Evolutionary conservation across 768 basidiomycete genomes (phyloP), one percentile per base, ranked within the genome.

Genomic region (Suillus spraguei): DNA sequence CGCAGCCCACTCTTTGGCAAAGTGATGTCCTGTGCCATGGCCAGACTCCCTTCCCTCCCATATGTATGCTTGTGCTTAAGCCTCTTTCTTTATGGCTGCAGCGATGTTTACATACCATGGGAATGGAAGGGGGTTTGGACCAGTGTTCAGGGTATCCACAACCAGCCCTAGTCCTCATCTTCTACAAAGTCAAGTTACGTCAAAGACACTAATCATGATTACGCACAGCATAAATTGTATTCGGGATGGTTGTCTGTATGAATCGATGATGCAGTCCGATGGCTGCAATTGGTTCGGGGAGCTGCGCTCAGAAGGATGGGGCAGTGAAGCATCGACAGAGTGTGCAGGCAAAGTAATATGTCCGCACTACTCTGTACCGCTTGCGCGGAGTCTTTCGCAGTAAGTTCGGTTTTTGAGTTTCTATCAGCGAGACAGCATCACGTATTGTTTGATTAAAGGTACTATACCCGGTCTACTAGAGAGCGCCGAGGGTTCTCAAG

Each of bases 81-180:
- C 71, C 74, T 74, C 71, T 75, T 73, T 67, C 67, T 71, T 70
- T 67, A 65, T 74, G 71, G 74, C 64, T 66, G 64, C 66, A 47
- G 55, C 60, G 54, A 63, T 63, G 66, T 68, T 70, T 75, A 76
- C 78, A 74, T 81, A 81, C 80, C 80, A 81, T 81, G 80, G 76
- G 80, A 80, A 80, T 81, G 80, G 80, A 81, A 81, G 80, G 76
- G 70, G 61, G 69, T 73, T 72, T 74, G 65, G 74, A 71, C 70
- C 70, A 71, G 61, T 47, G 65, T 64, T 46, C 67, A 67, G 64
- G 61, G 62, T 55, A 61, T 56, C 66, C 42, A 41, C 13, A 59
- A 59, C 63, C 47, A 56, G 36, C 28, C 24, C 52, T 49, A 52
- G 39, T 33, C 35, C 55, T 46, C 33, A 53, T 47, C 62, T 63